These are phyloP conservation scores for Fusarium brevicatenulatum DNA, from an alignment of 2,329 filamentous ascomycete species.

Conservation along the genomic window DNA sequence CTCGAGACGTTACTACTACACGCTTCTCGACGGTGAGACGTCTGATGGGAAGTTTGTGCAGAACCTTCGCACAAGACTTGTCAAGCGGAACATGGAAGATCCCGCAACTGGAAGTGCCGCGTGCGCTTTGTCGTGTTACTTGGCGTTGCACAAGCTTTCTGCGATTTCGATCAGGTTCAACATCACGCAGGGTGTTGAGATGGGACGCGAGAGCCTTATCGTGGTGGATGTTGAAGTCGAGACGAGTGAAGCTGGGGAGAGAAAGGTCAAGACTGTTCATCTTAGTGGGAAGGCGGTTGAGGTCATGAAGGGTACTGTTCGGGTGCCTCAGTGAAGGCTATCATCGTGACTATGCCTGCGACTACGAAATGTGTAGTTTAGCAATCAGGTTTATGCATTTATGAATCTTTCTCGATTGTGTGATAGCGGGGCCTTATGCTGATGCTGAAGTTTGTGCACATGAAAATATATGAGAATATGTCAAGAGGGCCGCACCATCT, in stretches of 20 bases:
- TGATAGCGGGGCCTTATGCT: too few species aligned
- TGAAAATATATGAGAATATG: too few species aligned
- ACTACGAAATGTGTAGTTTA: background rate
- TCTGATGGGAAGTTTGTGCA: conserved; percentile 37
- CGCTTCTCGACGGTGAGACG: conserved; percentile 48
- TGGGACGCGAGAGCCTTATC: conserved; percentile 66
- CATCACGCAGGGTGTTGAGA: conserved; percentile 73
- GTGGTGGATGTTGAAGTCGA: conserved; percentile 53
- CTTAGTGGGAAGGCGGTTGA: conserved; percentile 16
- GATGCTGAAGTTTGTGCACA: too few species aligned
- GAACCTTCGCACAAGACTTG: conserved; percentile 67
- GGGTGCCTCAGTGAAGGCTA: background rate
- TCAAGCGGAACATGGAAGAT: conserved; percentile 63
- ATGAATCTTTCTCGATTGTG: rapidly evolving
- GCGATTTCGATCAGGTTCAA: conserved; percentile 52
- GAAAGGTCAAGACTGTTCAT: conserved; percentile 9
- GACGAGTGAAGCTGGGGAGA: background rate
- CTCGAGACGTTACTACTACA: conserved; percentile 68
- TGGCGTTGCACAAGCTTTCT: conserved; percentile 54
- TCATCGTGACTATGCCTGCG: rapidly evolving
- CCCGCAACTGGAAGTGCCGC: conserved; percentile 71
- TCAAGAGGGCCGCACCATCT: too few species aligned
- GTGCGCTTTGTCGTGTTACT: conserved; percentile 64
- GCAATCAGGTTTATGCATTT: rapidly evolving
- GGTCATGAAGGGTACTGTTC: conserved; percentile 10